Conservation (phyloP, 495 filamentous ascomycete species). For the Pyronema domesticum region DNA sequence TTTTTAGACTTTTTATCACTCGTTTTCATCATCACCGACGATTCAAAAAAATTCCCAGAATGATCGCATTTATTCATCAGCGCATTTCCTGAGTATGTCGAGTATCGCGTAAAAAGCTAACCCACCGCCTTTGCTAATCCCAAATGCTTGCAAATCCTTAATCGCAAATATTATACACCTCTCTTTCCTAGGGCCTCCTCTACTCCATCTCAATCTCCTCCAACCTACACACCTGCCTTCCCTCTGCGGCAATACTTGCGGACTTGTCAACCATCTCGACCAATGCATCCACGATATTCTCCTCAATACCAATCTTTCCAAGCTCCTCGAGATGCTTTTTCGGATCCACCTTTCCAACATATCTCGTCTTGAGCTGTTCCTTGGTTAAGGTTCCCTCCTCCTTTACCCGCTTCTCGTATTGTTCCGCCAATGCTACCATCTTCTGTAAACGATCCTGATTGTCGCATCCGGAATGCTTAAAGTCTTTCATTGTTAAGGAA, state of each 20-base stretch:
- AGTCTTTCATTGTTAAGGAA: conserved; percentile 91
- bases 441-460: conserved; percentile 76
- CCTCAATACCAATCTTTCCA: conserved; percentile 88
- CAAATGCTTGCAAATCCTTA: no score
- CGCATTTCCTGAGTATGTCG: no score
- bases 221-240: conserved; percentile 5
- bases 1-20: no score
- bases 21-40: no score
- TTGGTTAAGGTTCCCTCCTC: conserved; percentile 94
- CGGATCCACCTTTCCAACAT: conserved; percentile 94
- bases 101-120: no score
- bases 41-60: no score
- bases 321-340: conserved; percentile 98
- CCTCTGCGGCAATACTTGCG: conserved; percentile 35
- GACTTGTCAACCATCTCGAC: conserved; percentile 99
- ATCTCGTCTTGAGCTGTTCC: conserved; percentile 95
- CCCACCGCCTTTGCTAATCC: no score
- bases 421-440: conserved; percentile 76
- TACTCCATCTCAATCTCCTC: conserved; percentile 21
- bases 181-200: neutral
- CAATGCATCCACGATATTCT: conserved; percentile 93
- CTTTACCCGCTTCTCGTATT: conserved; percentile 96
- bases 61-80: no score
- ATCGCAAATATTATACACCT: no score
- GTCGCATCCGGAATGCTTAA: conserved; percentile 59